Evolutionary conservation across 306 rosid genomes (phyloP).

Genomic region (Fragaria iinumae): DNA sequence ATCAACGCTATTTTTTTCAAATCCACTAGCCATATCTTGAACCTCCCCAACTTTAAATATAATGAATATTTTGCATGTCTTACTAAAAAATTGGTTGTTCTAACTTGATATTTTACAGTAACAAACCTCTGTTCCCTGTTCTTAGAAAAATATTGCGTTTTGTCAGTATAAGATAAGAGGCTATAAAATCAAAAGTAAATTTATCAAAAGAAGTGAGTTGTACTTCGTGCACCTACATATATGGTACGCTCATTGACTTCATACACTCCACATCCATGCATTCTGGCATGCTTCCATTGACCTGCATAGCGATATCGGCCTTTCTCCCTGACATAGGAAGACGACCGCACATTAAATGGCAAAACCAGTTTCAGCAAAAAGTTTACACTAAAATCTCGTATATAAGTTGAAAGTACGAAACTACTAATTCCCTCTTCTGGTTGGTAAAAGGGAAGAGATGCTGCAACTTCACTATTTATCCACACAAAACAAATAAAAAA

Average conservation of each 20-base stretch:
- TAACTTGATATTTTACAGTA: neutral
- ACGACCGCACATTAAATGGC: conserved; percentile 17
- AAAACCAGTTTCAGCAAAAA: conserved; percentile 20
- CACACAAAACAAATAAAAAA: neutral
- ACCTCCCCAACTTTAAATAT: neutral
- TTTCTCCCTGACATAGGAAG: conserved; percentile 65
- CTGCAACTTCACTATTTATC: neutral
- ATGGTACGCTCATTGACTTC: conserved; percentile 70
- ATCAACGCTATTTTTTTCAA: neutral
- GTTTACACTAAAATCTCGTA: neutral
- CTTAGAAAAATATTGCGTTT: neutral
- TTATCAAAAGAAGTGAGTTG: conserved; percentile 18
- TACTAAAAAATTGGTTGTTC: neutral
- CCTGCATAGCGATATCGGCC: conserved; percentile 97
- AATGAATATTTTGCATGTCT: neutral
- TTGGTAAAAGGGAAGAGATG: conserved; percentile 4
- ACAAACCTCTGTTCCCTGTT: neutral
- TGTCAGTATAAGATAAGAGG: neutral
- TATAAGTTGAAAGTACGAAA: neutral
- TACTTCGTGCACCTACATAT: conserved; percentile 51
- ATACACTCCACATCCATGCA: conserved; percentile 96
- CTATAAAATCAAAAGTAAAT: neutral
- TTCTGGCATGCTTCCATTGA: conserved; percentile 93
- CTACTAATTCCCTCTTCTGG: neutral
- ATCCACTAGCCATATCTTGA: neutral